Base-by-base conservation (phyloP, 2,329 filamentous ascomycete species). In the Penicillium sp. region DNA sequence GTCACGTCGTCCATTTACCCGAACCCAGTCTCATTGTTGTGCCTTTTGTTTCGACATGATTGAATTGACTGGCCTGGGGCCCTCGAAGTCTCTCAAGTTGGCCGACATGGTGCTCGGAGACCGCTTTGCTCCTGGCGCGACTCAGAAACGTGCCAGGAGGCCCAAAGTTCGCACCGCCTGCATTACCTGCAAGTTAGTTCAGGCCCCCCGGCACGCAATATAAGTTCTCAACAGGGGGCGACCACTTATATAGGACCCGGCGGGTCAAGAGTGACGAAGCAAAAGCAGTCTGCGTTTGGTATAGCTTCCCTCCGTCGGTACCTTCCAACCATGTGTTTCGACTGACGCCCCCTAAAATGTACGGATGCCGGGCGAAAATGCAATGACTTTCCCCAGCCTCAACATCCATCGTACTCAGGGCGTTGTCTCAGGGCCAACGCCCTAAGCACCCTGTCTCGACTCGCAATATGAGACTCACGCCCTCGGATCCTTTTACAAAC, bases 191-290 rank as follows among this genome's bases (percentile, higher is more conserved):
- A 87, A 87, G 84, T 86, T 76, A 67, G 83, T 77, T 48, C 31
- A 43, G 43, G 22, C 44, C 55, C 47, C 47, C 31, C 30, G 27
- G 39, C 7, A 30, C 18, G 11, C n/a, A 16, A 22, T 24, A n/a
- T 38, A 43, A 48, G 27, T 44, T 36, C 30, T 18, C 28, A 44
- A 28, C 33, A 30, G 33, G 22, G 22, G 41, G 22, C 20, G 28
- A 31, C 40, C 56, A 50, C 35, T 48, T 25, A 20, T 53, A 27
- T n/a, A 60, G 57, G 51, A 54, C 54, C 56, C 50, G 45, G 46
- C 78, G 81, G 55, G 85, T 87, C 55, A 87, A 87, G 67, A 87
- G 84, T 66, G 84, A 86, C 65, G 84, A 87, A 69, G 74, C 69
- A 55, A 80, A 84, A 48, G 84, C 84, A 61, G 61, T 62, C 14